Base-by-base conservation (phyloP, 306 rosid genomes). In the Astragalus membranaceus region DNA sequence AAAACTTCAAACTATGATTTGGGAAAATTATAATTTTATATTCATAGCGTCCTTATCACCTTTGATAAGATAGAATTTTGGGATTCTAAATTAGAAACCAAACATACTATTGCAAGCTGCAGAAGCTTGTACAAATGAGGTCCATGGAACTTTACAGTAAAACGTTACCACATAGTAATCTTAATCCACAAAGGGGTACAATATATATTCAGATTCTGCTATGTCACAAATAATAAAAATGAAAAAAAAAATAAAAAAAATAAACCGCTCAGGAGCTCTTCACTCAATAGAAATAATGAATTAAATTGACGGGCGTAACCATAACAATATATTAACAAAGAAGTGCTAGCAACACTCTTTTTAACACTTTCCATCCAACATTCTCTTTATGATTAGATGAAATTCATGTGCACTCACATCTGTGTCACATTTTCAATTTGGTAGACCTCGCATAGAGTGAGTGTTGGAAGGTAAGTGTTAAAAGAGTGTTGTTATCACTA, bases 131-230 rank as follows among this genome's bases (percentile, higher is more conserved):
- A 46, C 69, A 73, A 78, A 73, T 82, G 75, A 82, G 83, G 72
- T 78, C 64, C 11, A 62, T 13, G 84, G 83, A 61, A 43, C 16
- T 64, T 73, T 66, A 60, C 72, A 80, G 84, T 4, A 54, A 76
- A 55, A 76, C 63, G 72, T 85, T 26, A 78, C 86, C 8, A 85
- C 83, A 70, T 79, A 85, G 33, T 68, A 68, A 82, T 63, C 57
- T 61, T 79, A 77, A 80, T 72, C 62, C 51, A 73, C 80, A 74
- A 32, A 36, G 51, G 56, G 82, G 76, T 69, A 60, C 64, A 52
- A 71, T 56, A 75, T 78, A 58, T 55, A 46, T 69, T 72, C 63
- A 73, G 49, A 37, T 67, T 47, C 66, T 70, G 61, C 57, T 64
- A 69, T 69, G 72, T 65, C 67, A 75, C 80, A 85, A 57, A 73